These are phyloP conservation scores for Fraxinus velutina DNA, from an alignment of 305 asterid genomes.

Conservation along the genomic window DNA sequence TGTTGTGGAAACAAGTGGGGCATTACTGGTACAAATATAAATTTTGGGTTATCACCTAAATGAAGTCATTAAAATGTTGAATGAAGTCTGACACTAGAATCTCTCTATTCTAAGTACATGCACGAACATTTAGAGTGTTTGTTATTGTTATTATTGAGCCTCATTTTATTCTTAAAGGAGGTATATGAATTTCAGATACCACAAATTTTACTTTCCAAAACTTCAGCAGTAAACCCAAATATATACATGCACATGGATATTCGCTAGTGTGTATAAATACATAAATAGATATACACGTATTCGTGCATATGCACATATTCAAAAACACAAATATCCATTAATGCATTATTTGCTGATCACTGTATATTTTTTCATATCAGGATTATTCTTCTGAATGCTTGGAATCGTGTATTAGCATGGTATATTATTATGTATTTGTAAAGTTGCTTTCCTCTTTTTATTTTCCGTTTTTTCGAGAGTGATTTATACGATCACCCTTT, in stretches of 20 bases:
- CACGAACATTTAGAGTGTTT: background rate
- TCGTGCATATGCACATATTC: background rate
- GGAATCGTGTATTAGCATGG: background rate
- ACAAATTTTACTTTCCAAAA: background rate
- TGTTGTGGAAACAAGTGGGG: background rate
- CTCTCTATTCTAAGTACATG: background rate
- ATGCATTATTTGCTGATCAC: background rate
- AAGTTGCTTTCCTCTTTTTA: background rate
- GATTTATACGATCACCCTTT: background rate
- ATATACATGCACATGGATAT: background rate
- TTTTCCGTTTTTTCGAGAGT: background rate
- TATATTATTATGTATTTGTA: background rate
- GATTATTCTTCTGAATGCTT: background rate
- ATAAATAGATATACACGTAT: background rate
- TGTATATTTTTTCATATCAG: background rate
- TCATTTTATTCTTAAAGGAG: background rate
- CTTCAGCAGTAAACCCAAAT: background rate
- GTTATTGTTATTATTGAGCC: background rate
- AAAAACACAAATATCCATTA: background rate
- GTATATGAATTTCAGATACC: background rate
- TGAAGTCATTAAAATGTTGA: background rate
- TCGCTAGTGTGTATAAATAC: background rate
- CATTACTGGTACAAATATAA: background rate
- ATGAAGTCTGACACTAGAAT: background rate
- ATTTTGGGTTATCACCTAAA: background rate